Evolutionary conservation across 225 moss, liverwort and hornwort genomes (phyloP).

Genomic region (Straminergon stramineum): DNA sequence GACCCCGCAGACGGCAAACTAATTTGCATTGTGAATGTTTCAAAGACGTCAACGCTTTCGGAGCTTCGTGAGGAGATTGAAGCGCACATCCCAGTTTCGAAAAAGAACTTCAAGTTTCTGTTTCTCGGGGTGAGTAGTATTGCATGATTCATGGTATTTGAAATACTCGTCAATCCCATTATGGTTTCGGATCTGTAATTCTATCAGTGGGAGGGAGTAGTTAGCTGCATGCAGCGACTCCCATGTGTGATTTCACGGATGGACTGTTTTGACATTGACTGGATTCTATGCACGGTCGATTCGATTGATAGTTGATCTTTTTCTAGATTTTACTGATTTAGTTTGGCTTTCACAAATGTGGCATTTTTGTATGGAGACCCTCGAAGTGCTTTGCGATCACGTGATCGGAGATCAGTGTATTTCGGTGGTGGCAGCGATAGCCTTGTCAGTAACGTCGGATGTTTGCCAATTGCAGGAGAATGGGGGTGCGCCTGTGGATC

Average conservation of each 20-base stretch:
- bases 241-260: neutral
- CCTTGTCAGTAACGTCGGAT: neutral
- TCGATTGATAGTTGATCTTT: too few relatives aligned
- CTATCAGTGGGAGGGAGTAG: neutral
- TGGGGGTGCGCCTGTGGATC: slow-evolving; percentile 75
- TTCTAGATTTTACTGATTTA: neutral
- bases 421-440: neutral
- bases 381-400: neutral
- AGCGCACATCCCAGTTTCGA: slow-evolving; percentile 52
- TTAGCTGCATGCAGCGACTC: neutral
- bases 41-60: slow-evolving; percentile 46
- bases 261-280: neutral
- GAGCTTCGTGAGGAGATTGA: slow-evolving; percentile 69
- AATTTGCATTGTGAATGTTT: slow-evolving; percentile 51
- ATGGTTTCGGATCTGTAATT: neutral
- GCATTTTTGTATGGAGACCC: too few relatives aligned
- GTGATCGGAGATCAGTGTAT: too few relatives aligned
- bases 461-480: slow-evolving; percentile 42
- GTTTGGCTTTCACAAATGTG: neutral
- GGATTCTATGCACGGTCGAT: neutral
- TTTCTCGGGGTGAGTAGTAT: slow-evolving; percentile 55
- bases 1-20: slow-evolving; percentile 66
- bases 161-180: too few relatives aligned
- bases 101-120: slow-evolving; percentile 60
- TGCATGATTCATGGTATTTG: neutral